phyloP scores from a whole-genome alignment of 345 rosid genomes.

The Rhodamnia rubescens region DNA sequence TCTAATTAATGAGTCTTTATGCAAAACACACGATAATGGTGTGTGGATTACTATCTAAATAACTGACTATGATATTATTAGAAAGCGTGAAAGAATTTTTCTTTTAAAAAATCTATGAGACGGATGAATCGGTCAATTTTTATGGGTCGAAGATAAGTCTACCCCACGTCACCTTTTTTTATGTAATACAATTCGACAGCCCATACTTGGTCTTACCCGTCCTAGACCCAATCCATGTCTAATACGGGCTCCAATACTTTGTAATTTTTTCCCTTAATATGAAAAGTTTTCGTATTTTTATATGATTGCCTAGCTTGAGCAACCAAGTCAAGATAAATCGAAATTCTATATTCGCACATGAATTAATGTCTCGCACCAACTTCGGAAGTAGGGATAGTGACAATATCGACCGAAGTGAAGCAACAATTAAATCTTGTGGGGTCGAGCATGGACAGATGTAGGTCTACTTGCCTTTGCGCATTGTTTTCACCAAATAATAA shows the following conservation, averaged over 20 bases:
- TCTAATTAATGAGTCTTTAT: too few species aligned
- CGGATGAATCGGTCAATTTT: neutral
- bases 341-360: neutral
- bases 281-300: neutral
- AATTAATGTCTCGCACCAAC: neutral
- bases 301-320: neutral
- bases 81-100: too few species aligned
- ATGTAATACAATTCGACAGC: too few species aligned
- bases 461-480: neutral
- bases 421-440: neutral
- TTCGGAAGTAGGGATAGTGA: neutral
- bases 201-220: too few species aligned
- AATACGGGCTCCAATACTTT: rapidly evolving
- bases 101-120: neutral
- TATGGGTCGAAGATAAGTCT: rapidly evolving
- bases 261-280: neutral
- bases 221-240: rapidly evolving
- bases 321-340: neutral
- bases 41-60: too few species aligned
- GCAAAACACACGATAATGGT: too few species aligned
- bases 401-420: neutral
- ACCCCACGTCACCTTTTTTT: neutral
- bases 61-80: too few species aligned
- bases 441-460: neutral
- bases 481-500: neutral